Base-by-base conservation (phyloP, 2,329 filamentous ascomycete species). In the Blumeria hordei region DNA sequence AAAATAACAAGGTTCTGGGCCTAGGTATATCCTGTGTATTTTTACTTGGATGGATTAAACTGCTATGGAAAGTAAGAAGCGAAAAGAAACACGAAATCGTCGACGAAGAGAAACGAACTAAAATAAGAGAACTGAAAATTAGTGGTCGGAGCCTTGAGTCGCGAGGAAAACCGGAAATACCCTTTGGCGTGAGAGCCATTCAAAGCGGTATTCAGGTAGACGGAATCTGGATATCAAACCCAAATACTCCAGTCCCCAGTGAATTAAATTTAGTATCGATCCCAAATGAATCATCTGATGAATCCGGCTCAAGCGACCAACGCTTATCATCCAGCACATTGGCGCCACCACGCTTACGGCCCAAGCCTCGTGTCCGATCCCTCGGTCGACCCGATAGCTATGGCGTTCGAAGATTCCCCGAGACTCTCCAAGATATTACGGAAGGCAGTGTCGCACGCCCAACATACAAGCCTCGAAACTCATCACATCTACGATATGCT, bases 161-260 rank as follows among this genome's bases (percentile, higher is more conserved):
- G 16, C 54, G 53, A 9, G 69, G 67, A 59, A 67, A 67, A 51
- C 71, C 77, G 53, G 81, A 85, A 9, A 77, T 93, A 37, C 88
- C 87, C 0, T 95, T 95, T 63, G 88, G 90, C 18, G 78, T 92
- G 54, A 80, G 84, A 61, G 88, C 88, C 6, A 77, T 95, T 50
- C 82, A 94, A 65, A 83, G 77, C 60, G 88, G 88, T 6, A 72
- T 93, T 45, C 77, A 90, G 64, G 77, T 94, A 7, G 85, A 94
- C 59, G 88, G 87, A 3, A 88, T 95, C 53, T 87, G 83, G 81
- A 78, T 84, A 53, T 65, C 63, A 6, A 60, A 60, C 45, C 57
- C 57, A 14, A 62, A 55, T 12, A 61, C 59, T n/a, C 62, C 62
- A 50, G 53, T 60, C 9, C 60, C 60, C 14, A 62, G 59, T 44